Evolutionary conservation across 352 stramenopile species (phyloP), one percentile per base, ranked within the genome.

Genomic region (Phytophthora ohioensis): DNA sequence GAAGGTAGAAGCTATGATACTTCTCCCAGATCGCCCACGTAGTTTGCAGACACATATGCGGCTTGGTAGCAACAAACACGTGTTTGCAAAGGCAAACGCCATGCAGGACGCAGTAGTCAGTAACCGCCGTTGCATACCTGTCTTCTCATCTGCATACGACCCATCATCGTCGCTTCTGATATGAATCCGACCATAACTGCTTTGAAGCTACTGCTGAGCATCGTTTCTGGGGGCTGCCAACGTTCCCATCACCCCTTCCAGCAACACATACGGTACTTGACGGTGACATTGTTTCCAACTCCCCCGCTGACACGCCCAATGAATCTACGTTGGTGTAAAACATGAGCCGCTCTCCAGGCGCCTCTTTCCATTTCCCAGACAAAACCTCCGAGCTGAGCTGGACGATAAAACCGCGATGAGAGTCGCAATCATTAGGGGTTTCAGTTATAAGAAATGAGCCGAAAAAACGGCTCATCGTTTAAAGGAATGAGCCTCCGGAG

Each of bases 1-100:
- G 54, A 38, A 70, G 31, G 32, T 70, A 64, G 41, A 57, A 70
- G 3, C 45, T 43, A 32, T 60, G 59, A 38, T 55, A 59, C 49
- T 67, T 67, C 39, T 67, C 59, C 41, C 59, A 60, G 49, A 53
- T 59, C 9, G 62, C 64, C 62, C 63, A 70, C 2, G 63, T 70
- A 6, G 32, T 15, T 7, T 70, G 32, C 12, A 38, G 45, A 17
- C 63, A 70, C 30, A 47, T 63, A 8, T 42, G 54, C 6, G 52
- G 15, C 54, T 59, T 32, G 5, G 46, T 45, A 34, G 52, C 11
- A 27, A 57, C 45, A 11, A 36, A 27, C 30, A 54, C 17, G 12
- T 67, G 47, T 38, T 49, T 30, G 46, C 42, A 59, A 6, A 67
- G 13, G 13, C 39, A 53, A 32, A 46, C n/a, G 3, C 5, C 45